phyloP scores from a whole-genome alignment of 352 stramenopile species.

The Phytopythium boreale region DNA sequence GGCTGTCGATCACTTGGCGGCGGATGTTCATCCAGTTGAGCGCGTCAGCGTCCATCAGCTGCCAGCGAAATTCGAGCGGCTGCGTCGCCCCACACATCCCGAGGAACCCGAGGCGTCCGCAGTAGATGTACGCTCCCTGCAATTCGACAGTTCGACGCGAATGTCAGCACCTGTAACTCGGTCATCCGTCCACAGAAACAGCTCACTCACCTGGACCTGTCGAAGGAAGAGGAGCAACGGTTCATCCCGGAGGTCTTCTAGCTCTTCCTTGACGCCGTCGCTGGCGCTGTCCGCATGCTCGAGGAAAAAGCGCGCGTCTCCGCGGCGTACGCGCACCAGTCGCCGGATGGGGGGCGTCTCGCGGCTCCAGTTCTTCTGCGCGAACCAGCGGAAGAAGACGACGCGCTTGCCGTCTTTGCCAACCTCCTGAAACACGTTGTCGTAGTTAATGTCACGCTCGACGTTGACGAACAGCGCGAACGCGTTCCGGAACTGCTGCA shows the following conservation, averaged over 20 bases:
- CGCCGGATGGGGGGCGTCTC: constrained; percentile 28
- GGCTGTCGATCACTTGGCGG: neutral
- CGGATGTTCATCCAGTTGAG: constrained; percentile 14
- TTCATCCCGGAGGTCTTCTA: neutral
- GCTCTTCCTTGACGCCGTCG: neutral
- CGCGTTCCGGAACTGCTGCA: constrained; percentile 54
- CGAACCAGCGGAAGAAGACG: constrained; percentile 66
- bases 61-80: constrained; percentile 66
- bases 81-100: constrained; percentile 22
- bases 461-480: constrained; percentile 59
- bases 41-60: constrained; percentile 43
- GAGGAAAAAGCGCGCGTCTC: constrained; percentile 28
- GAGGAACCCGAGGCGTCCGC: constrained; percentile 50
- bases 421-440: constrained; percentile 42
- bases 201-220: constrained; percentile 27
- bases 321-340: constrained; percentile 23
- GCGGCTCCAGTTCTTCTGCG: constrained; percentile 24
- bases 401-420: neutral
- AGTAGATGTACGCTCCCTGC: constrained; percentile 64
- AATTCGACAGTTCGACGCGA: neutral
- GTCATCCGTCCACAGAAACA: neutral
- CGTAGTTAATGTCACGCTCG: constrained; percentile 25
- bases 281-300: constrained; percentile 21
- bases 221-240: constrained; percentile 55
- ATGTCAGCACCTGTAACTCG: neutral